Percentiles rank a stretch among this genome's conserved stretches.
Evolutionary conservation across 2,329 filamentous ascomycete genomes (phyloP).

Genomic region (Paecilomyces sp.): DNA sequence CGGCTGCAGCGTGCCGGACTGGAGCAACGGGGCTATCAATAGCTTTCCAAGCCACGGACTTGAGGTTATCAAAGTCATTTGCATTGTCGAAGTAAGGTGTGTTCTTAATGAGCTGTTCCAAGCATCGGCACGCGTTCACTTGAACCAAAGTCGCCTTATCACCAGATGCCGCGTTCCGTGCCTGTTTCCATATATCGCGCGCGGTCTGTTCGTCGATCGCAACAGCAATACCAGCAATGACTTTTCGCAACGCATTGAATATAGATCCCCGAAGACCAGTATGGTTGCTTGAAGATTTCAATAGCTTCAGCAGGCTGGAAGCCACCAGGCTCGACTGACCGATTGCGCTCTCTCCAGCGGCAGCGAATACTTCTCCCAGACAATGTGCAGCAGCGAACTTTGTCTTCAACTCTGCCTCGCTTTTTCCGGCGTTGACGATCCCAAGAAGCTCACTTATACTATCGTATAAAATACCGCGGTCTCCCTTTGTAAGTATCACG

Average conservation of each 20-base stretch:
- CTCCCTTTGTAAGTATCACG: conserved; percentile 74
- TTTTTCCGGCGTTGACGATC: conserved; percentile 67
- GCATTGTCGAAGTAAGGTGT: conserved; percentile 83
- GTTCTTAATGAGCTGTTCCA: conserved; percentile 63
- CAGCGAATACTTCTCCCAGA: conserved; percentile 79
- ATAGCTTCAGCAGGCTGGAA: conserved; percentile 64
- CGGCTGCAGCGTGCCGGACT: conserved; percentile 78
- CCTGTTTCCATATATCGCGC: conserved; percentile 92
- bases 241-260: conserved; percentile 67
- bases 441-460: conserved; percentile 80
- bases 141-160: conserved; percentile 84
- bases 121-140: conserved; percentile 67
- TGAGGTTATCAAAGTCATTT: conserved; percentile 83
- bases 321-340: conserved; percentile 70
- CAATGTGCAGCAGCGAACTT: conserved; percentile 86
- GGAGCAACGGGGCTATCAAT: conserved; percentile 70
- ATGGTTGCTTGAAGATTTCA: conserved; percentile 73
- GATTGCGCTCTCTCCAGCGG: conserved; percentile 90
- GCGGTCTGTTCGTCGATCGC: conserved; percentile 78
- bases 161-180: conserved; percentile 63
- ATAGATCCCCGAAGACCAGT: conserved; percentile 74
- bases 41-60: conserved; percentile 73
- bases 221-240: conserved; percentile 64
- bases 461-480: conserved; percentile 87
- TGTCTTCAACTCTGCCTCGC: conserved; percentile 67